Conservation (phyloP, 129 eudicot genomes). For the Lactuca sativa region DNA sequence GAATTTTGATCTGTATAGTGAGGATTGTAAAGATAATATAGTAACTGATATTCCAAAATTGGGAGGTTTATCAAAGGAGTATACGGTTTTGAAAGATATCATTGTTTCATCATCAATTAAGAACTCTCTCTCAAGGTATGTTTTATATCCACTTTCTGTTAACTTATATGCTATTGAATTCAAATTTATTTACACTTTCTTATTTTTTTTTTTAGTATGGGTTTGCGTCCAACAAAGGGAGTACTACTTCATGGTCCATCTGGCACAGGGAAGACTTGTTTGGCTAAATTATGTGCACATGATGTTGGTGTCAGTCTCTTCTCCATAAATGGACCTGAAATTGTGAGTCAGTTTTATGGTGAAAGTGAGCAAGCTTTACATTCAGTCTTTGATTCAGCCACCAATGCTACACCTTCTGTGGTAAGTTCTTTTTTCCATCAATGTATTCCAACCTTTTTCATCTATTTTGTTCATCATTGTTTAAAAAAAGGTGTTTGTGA, state of each 20-base stretch:
- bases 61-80: conserved; percentile 85
- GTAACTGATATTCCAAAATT: conserved; percentile 41
- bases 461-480: background rate
- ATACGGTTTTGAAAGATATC: conserved; percentile 59
- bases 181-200: background rate
- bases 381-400: conserved; percentile 75
- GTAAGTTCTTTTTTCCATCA: conserved; percentile 43
- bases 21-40: conserved; percentile 26
- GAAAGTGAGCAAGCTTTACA: conserved; percentile 88
- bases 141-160: background rate
- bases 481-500: background rate
- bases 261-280: conserved; percentile 93
- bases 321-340: conserved; percentile 87
- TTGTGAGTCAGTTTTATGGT: conserved; percentile 74
- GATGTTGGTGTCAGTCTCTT: conserved; percentile 86
- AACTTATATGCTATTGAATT: background rate
- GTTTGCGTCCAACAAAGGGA: conserved; percentile 92
- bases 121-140: conserved; percentile 64
- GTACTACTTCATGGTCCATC: conserved; percentile 97
- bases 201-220: conserved; percentile 46
- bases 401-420: conserved; percentile 82
- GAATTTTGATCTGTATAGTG: conserved; percentile 31
- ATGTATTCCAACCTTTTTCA: background rate
- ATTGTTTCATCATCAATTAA: conserved; percentile 57
- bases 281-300: conserved; percentile 72